Percentiles rank a stretch among this genome's conserved stretches.
These are phyloP conservation scores for Smittium culicis DNA, from an alignment of 371 early-diverging fungal genomes.

Conservation along the genomic window DNA sequence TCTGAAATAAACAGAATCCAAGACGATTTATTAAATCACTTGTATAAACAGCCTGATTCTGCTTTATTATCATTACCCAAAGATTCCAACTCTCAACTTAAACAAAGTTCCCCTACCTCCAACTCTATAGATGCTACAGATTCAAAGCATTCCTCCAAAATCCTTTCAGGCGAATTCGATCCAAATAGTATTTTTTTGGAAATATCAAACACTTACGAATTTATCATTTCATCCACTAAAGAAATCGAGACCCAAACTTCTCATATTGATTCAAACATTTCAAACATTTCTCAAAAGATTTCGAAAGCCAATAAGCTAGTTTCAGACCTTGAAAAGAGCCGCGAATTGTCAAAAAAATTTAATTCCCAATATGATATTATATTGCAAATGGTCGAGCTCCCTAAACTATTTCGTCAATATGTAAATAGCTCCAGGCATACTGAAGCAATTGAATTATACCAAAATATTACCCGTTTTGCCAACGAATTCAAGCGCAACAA, in stretches of 20 bases:
- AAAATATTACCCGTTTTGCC: neutral
- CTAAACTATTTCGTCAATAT: constrained; percentile 1
- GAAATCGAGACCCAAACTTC: neutral
- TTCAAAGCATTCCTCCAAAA: too few relatives aligned
- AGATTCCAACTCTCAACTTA: neutral
- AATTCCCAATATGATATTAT: neutral
- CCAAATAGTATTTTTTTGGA: neutral
- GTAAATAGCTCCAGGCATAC: neutral
- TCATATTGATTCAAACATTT: neutral
- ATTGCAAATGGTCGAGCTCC: neutral
- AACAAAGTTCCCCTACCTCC: neutral
- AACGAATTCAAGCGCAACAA: too few relatives aligned
- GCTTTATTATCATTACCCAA: neutral
- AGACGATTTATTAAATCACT: neutral
- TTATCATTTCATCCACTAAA: neutral
- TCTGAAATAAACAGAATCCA: neutral
- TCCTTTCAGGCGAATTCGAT: too few relatives aligned
- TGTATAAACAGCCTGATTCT: neutral
- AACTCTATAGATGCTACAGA: neutral
- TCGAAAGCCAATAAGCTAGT: too few relatives aligned
- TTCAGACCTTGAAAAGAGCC: neutral
- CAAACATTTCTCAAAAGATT: neutral
- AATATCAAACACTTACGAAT: neutral
- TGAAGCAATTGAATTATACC: constrained; percentile 7
- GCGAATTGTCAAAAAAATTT: neutral